A percentile compares a stretch with the other conserved stretches of the same genome.
These are phyloP conservation scores for Fagopyrum esculentum DNA, from an alignment of 148 eudicot species.

Conservation along the genomic window DNA sequence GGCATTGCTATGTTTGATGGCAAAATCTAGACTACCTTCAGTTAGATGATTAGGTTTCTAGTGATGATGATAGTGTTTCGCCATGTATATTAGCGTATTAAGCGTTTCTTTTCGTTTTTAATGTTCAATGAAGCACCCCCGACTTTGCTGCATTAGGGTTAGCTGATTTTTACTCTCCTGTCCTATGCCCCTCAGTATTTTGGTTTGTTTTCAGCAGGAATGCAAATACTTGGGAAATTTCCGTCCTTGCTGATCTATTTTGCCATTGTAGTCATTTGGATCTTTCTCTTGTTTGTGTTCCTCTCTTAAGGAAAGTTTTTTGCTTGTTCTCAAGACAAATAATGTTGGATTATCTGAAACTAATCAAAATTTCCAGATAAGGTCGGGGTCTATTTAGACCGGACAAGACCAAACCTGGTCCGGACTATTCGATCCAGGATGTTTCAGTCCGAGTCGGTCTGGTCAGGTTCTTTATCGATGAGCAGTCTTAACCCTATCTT, in stretches of 20 bases:
- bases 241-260: neutral
- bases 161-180: neutral
- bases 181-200: neutral
- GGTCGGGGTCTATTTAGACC: too few species aligned
- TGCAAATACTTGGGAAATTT: neutral
- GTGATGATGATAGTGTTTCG: neutral
- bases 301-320: neutral
- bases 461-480: too few species aligned
- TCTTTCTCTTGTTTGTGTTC: neutral
- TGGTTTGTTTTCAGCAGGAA: neutral
- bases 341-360: neutral
- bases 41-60: slow-evolving; percentile 1
- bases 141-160: neutral
- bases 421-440: too few species aligned
- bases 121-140: neutral
- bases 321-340: neutral
- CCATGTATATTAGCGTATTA: neutral
- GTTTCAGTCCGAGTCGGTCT: too few species aligned
- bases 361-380: too few species aligned
- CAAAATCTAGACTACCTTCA: slow-evolving; percentile 1
- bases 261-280: neutral
- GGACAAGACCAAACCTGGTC: too few species aligned
- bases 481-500: too few species aligned
- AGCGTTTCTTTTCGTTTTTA: neutral
- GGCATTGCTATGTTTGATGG: neutral